These are phyloP conservation scores for Furcasterigmium furcatum DNA, from an alignment of 2,329 filamentous ascomycete genomes.

Conservation along the genomic window DNA sequence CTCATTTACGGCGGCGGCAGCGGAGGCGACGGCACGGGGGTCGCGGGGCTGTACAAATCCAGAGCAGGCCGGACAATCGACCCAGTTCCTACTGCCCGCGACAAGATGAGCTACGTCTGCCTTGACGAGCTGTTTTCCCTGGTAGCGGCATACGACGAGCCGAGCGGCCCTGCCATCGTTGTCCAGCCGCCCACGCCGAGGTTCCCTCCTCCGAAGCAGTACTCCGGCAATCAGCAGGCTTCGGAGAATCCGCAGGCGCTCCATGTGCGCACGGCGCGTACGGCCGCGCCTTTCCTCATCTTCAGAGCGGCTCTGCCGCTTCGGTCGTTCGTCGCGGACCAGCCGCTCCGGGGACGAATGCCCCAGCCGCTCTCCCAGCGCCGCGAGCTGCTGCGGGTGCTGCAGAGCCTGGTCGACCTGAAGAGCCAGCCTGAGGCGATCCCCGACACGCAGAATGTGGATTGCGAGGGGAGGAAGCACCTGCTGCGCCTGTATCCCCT, in stretches of 20 bases:
- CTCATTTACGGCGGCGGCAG: slow-evolving; percentile 49
- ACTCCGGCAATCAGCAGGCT: slow-evolving; percentile 7
- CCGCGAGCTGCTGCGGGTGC: slow-evolving; percentile 71
- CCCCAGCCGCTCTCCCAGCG: slow-evolving; percentile 82
- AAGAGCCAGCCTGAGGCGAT: slow-evolving; percentile 69
- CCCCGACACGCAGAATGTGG: slow-evolving; percentile 48
- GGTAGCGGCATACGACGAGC: slow-evolving; percentile 48
- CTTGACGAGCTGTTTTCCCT: slow-evolving; percentile 76
- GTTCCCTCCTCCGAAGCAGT: slow-evolving; percentile 22
- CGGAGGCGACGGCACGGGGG: slow-evolving; percentile 39
- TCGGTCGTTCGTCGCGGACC: slow-evolving; percentile 85
- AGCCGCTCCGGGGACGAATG: slow-evolving; percentile 83
- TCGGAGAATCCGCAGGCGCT: slow-evolving; percentile 27
- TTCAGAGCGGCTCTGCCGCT: slow-evolving; percentile 76
- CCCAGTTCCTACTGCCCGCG: slow-evolving; percentile 60
- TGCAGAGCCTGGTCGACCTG: slow-evolving; percentile 64
- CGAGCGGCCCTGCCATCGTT: slow-evolving; percentile 28
- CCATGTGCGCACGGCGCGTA: slow-evolving; percentile 64
- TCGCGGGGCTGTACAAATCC: slow-evolving; percentile 60
- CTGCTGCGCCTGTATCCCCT: slow-evolving; percentile 79
- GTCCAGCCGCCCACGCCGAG: slow-evolving; percentile 42
- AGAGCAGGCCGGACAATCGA: slow-evolving; percentile 72
- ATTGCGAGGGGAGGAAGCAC: slow-evolving; percentile 66
- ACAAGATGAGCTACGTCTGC: slow-evolving; percentile 75
- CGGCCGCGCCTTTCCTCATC: slow-evolving; percentile 77